Evolutionary conservation across 495 filamentous ascomycete genomes (phyloP).

Genomic region (Penicillium riverlandense): DNA sequence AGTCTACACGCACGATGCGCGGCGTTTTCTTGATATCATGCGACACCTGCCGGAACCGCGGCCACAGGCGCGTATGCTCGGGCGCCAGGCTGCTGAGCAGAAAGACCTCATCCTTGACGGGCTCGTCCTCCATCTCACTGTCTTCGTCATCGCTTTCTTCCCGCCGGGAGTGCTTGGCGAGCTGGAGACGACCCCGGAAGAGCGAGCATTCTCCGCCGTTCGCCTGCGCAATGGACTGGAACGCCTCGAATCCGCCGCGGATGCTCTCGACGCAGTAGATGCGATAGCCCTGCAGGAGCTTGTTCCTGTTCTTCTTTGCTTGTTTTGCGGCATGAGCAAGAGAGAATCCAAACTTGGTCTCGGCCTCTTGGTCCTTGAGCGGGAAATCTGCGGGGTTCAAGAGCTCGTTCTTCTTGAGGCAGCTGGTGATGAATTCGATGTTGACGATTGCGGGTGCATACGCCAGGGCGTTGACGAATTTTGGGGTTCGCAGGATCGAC

Average conservation of each 20-base stretch:
- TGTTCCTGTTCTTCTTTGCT: constrained; percentile 68
- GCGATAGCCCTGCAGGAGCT: constrained; percentile 61
- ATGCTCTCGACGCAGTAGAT: constrained; percentile 77
- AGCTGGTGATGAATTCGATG: constrained; percentile 71
- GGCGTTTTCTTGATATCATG: constrained; percentile 61
- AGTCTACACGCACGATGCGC: constrained; percentile 73
- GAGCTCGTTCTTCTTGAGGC: constrained; percentile 54
- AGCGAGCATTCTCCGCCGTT: constrained; percentile 78
- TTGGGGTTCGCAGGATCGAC: constrained; percentile 75
- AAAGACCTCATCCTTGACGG: constrained; percentile 64
- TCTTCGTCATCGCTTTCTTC: constrained; percentile 42
- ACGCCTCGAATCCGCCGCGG: constrained; percentile 73
- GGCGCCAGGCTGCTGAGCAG: constrained; percentile 58
- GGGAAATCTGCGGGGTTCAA: constrained; percentile 53
- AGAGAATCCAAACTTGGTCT: constrained; percentile 60
- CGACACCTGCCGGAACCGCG: constrained; percentile 70
- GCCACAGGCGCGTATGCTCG: constrained; percentile 71
- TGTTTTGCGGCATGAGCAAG: constrained; percentile 56
- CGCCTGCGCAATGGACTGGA: constrained; percentile 71
- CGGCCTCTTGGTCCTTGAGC: constrained; percentile 62
- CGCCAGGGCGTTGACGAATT: constrained; percentile 84
- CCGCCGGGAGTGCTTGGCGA: constrained; percentile 41
- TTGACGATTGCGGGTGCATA: constrained; percentile 65
- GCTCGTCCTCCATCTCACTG: constrained; percentile 41
- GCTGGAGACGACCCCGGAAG: constrained; percentile 65